Percentiles rank a stretch among this genome's conserved stretches.
These are phyloP conservation scores for Ceratocystiopsis minuta DNA, from an alignment of 2,329 filamentous ascomycete genomes.

Conservation along the genomic window DNA sequence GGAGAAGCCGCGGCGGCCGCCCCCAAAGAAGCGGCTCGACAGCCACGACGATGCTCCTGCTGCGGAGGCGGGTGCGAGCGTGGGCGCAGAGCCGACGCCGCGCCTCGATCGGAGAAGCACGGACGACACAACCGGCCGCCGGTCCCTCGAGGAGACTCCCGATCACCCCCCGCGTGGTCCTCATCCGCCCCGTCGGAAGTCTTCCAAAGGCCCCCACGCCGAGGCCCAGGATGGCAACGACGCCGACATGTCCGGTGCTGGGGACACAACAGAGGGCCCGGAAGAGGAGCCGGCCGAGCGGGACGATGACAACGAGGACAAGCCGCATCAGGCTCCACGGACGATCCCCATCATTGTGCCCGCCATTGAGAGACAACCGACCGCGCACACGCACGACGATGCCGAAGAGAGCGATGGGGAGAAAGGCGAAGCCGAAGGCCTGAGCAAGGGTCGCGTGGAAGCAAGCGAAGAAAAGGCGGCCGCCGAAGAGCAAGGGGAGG, in stretches of 20 bases:
- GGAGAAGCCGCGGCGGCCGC: slow-evolving; percentile 61
- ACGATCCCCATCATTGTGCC: slow-evolving; percentile 4
- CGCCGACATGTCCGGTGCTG: slow-evolving; percentile 45
- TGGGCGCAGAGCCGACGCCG: slow-evolving; percentile 14
- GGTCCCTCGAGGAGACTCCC: slow-evolving; percentile 31
- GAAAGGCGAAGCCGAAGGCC: slow-evolving; percentile 1
- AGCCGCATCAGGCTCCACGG: not conserved
- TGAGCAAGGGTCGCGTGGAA: not conserved
- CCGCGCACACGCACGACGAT: too few species aligned
- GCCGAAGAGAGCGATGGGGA: not conserved
- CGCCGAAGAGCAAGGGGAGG: not conserved
- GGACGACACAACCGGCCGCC: slow-evolving; percentile 27
- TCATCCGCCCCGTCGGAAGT: slow-evolving; percentile 31
- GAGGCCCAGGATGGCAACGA: slow-evolving; percentile 43
- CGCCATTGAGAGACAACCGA: not conserved
- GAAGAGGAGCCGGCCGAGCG: slow-evolving; percentile 46
- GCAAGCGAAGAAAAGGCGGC: not conserved
- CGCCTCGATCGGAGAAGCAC: slow-evolving; percentile 28
- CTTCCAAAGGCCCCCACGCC: slow-evolving; percentile 25
- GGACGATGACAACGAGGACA: slow-evolving; percentile 53
- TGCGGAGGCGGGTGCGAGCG: not conserved
- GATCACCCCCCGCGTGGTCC: slow-evolving; percentile 19
- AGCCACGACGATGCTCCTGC: slow-evolving; percentile 18
- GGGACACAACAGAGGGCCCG: slow-evolving; percentile 43
- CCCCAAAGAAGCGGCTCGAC: slow-evolving; percentile 49